phyloP scores from a whole-genome alignment of 495 filamentous ascomycete genomes.

The Extremus antarcticus region DNA sequence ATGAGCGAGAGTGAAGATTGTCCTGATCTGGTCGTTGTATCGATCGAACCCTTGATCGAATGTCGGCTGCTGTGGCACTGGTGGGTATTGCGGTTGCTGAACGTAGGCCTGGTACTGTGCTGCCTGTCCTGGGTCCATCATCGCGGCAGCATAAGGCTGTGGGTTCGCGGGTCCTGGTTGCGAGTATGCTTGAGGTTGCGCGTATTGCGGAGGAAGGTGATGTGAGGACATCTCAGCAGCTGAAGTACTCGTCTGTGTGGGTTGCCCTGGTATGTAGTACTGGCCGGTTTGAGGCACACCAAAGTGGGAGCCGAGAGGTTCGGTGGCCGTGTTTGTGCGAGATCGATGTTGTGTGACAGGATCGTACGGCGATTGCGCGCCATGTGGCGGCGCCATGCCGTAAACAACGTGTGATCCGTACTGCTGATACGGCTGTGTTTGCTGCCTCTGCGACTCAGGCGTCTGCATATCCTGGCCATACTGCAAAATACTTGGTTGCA shows the following conservation, averaged over 20 bases:
- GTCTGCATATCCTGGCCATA: constrained; percentile 45
- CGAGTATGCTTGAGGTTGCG: constrained; percentile 46
- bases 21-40: constrained; percentile 63
- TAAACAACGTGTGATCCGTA: constrained; percentile 68
- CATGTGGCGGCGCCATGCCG: constrained; percentile 48
- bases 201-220: constrained; percentile 43
- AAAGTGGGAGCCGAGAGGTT: constrained; percentile 63
- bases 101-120: constrained; percentile 15
- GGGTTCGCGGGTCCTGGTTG: constrained; percentile 42
- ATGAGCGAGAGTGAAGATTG: constrained; percentile 64
- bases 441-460: constrained; percentile 24
- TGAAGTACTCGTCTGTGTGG: constrained; percentile 46
- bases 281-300: constrained; percentile 50
- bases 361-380: constrained; percentile 63
- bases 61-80: constrained; percentile 24
- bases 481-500: constrained; percentile 40
- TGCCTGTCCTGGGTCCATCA: constrained; percentile 43
- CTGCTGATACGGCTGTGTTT: constrained; percentile 36
- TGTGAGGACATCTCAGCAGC: constrained; percentile 38
- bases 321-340: constrained; percentile 71
- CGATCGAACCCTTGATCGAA: constrained; percentile 56
- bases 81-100: constrained; percentile 25
- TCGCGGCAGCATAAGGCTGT: constrained; percentile 24
- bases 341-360: constrained; percentile 65
- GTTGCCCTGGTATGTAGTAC: constrained; percentile 63